Evolutionary conservation across 306 rosid genomes (phyloP), one percentile per base, ranked within the genome.

Genomic region (Castanea crenata): DNA sequence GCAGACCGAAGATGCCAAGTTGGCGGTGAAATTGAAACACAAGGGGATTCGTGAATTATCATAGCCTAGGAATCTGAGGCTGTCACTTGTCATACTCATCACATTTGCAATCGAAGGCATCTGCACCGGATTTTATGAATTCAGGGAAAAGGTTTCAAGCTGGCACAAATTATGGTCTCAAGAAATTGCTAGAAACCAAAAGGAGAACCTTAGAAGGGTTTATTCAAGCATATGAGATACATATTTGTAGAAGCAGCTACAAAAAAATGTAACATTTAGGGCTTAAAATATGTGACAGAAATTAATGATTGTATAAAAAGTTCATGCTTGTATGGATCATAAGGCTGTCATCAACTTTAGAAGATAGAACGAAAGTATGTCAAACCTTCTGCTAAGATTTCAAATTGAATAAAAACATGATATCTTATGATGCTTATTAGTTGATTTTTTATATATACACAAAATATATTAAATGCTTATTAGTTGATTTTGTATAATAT

Each of bases 1-100:
- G 82, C 78, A 76, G 82, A 35, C 78, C 12, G 21, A 58, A 76
- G 79, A 68, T 56, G 79, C 74, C 76, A n/a, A 65, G 79, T 73
- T 73, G 74, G 82, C 74, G 77, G 4, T 44, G 46, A 29, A 23
- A 35, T 3, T 19, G 76, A 78, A 46, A 31, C 55, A 34, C 29
- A 69, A 29, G 41, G 34, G 77, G 73, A 44, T 46, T n/a, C 49
- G 65, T 57, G 82, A 29, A 38, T 62, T 29, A 13, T 65, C 23
- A 6, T 62, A 31, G 51, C 25, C 41, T 14, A 2, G 46, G 46
- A 0, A 41, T 41, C 51, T 9, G 13, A 31, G 3, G 34, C 35
- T 32, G 11, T 41, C 46, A 41, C 46, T 41, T 41, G 12, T 41
- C 46, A 41, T 41, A 41, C 46, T 41, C 46, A 41, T 41, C 46